phyloP scores from a whole-genome alignment of 1,284 basidiomycete species.

The Lignosus rhinocerotis region DNA sequence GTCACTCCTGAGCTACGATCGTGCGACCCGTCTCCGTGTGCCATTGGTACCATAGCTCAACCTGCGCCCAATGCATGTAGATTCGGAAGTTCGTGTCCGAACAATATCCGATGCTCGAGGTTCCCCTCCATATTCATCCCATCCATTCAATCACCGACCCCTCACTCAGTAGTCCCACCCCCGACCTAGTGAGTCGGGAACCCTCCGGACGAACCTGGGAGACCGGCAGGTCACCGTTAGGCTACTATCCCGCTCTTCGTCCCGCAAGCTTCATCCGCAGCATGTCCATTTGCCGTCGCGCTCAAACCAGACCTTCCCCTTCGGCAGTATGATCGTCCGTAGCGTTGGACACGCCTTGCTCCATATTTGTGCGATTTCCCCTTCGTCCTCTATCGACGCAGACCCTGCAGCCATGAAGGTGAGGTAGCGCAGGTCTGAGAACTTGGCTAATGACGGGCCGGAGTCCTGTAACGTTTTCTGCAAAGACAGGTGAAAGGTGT shows the following conservation, averaged over 20 bases:
- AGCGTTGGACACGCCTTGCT: constrained; percentile 42
- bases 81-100: background rate
- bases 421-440: constrained; percentile 39
- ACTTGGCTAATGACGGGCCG: constrained; percentile 30
- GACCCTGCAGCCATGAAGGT: constrained; percentile 42
- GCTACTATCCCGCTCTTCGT: background rate
- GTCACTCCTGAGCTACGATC: background rate
- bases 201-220: background rate
- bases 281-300: constrained; percentile 31
- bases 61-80: background rate
- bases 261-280: constrained; percentile 15
- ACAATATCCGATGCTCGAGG: background rate
- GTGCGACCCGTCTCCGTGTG: background rate
- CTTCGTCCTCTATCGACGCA: constrained; percentile 33
- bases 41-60: background rate
- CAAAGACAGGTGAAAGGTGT: background rate
- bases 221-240: background rate
- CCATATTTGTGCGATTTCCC: constrained; percentile 38
- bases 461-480: constrained; percentile 35
- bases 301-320: constrained; percentile 43
- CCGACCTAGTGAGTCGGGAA: background rate
- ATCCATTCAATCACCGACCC: background rate
- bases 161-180: background rate
- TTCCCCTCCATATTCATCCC: background rate
- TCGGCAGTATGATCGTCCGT: constrained; percentile 44